Percentiles rank a stretch among this genome's conserved stretches.
These are phyloP conservation scores for Colletotrichum spaethianum DNA, from an alignment of 2,329 filamentous ascomycete species.

Conservation along the genomic window DNA sequence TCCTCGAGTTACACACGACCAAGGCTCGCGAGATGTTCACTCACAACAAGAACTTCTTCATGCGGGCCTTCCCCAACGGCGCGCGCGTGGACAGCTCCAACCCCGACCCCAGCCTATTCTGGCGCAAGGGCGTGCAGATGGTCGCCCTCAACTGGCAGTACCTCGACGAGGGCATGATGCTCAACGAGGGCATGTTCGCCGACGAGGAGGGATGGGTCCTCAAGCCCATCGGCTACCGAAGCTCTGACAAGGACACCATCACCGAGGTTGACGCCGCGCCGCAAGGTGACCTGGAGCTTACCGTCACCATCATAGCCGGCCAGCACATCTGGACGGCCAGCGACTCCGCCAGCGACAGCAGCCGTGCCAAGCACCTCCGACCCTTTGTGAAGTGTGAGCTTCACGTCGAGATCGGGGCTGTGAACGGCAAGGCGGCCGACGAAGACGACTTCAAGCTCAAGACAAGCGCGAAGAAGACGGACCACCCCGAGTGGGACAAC, in stretches of 20 bases:
- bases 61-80: constrained; percentile 91
- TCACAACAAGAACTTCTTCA: constrained; percentile 90
- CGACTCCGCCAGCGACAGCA: constrained; percentile 48
- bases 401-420: constrained; percentile 77
- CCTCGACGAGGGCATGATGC: constrained; percentile 92
- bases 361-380: constrained; percentile 61
- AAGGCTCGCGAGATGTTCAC: constrained; percentile 82
- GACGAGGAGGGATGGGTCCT: constrained; percentile 87
- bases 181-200: constrained; percentile 98
- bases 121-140: constrained; percentile 97
- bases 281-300: constrained; percentile 73
- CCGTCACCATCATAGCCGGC: constrained; percentile 81
- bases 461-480: constrained; percentile 68
- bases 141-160: constrained; percentile 98
- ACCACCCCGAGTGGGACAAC: constrained; percentile 73
- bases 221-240: constrained; percentile 83
- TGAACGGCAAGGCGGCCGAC: constrained; percentile 55
- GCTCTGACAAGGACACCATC: constrained; percentile 55
- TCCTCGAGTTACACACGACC: constrained; percentile 70
- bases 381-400: constrained; percentile 86
- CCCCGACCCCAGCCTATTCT: constrained; percentile 91
- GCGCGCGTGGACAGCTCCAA: constrained; percentile 90
- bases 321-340: constrained; percentile 78
- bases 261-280: constrained; percentile 62
- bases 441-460: constrained; percentile 72